A percentile compares a stretch with the other conserved stretches of the same genome.
phyloP scores from a whole-genome alignment of 2,329 filamentous ascomycete genomes.

The Arthrobotrys entomopaga region DNA sequence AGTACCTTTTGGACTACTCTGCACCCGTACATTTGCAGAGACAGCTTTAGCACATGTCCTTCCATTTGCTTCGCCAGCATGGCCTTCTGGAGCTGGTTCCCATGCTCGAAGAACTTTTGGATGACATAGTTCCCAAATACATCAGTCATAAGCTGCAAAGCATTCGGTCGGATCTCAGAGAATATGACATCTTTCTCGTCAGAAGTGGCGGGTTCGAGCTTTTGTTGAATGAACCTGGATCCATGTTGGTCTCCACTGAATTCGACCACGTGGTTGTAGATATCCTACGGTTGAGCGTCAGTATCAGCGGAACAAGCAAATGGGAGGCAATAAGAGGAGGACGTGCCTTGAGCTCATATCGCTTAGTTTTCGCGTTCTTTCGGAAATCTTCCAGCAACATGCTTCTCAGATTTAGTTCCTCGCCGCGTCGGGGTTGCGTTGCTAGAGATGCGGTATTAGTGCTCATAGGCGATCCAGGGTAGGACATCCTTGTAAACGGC shows the following conservation, averaged over 20 bases:
- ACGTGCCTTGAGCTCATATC: conserved; percentile 79
- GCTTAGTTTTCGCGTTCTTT: conserved; percentile 76
- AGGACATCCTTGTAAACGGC: conserved; percentile 59
- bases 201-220: conserved; percentile 89
- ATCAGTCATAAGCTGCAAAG: conserved; percentile 90
- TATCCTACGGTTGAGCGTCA: conserved; percentile 69
- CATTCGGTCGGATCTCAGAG: conserved; percentile 83
- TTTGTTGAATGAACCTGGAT: conserved; percentile 93
- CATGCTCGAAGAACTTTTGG: conserved; percentile 96
- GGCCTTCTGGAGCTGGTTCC: conserved; percentile 92
- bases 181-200: conserved; percentile 95
- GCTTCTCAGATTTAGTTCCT: conserved; percentile 74
- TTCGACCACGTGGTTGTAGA: conserved; percentile 86
- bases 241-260: conserved; percentile 96
- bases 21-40: conserved; percentile 90
- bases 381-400: conserved; percentile 82
- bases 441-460: conserved; percentile 60
- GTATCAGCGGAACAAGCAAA: neutral
- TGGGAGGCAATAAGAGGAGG: neutral
- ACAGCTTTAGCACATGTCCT: conserved; percentile 81
- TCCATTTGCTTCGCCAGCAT: conserved; percentile 86
- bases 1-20: conserved; percentile 91
- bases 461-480: conserved; percentile 60
- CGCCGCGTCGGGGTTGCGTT: conserved; percentile 65
- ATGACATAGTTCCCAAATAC: conserved; percentile 99